Conservation (phyloP, 2,329 filamentous ascomycete species). For the Ascochyta fabae region DNA sequence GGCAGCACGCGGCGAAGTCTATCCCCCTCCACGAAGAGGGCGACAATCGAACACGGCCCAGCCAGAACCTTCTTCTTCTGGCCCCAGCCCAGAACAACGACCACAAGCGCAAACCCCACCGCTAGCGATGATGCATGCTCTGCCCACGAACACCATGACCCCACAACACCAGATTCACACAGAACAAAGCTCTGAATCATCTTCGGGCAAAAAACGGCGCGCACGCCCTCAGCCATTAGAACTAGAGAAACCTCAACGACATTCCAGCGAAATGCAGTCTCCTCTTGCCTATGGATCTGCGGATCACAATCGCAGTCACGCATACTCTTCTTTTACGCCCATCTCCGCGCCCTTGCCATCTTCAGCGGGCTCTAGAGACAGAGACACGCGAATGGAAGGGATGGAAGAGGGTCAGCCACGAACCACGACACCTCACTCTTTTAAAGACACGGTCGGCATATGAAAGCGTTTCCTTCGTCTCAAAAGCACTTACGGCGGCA, state of each 20-base stretch:
- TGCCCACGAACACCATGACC: conserved; percentile 31
- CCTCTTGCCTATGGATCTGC: conserved; percentile 39
- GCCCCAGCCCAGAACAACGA: conserved; percentile 31
- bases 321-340: conserved; percentile 45
- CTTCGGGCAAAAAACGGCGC: conserved; percentile 45
- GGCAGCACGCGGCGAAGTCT: conserved; percentile 48
- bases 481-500: conserved; percentile 49
- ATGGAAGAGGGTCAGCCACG: conserved; percentile 47
- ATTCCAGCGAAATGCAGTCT: conserved; percentile 39
- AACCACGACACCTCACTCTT: conserved; percentile 51
- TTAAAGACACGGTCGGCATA: conserved; percentile 54
- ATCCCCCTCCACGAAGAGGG: conserved; percentile 46
- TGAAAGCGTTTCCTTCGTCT: conserved; percentile 48
- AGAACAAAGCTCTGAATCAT: conserved; percentile 42
- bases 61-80: conserved; percentile 28
- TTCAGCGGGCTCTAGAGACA: conserved; percentile 41
- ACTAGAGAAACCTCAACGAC: conserved; percentile 37
- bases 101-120: conserved; percentile 38
- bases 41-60: conserved; percentile 40
- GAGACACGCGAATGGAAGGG: conserved; percentile 48
- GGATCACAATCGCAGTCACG: conserved; percentile 35
- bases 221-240: conserved; percentile 42
- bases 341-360: conserved; percentile 46
- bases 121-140: conserved; percentile 24
- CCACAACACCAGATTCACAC: conserved; percentile 38